These are phyloP conservation scores for Pascua sp. DNA, from an alignment of 1,284 basidiomycete species.

Conservation along the genomic window DNA sequence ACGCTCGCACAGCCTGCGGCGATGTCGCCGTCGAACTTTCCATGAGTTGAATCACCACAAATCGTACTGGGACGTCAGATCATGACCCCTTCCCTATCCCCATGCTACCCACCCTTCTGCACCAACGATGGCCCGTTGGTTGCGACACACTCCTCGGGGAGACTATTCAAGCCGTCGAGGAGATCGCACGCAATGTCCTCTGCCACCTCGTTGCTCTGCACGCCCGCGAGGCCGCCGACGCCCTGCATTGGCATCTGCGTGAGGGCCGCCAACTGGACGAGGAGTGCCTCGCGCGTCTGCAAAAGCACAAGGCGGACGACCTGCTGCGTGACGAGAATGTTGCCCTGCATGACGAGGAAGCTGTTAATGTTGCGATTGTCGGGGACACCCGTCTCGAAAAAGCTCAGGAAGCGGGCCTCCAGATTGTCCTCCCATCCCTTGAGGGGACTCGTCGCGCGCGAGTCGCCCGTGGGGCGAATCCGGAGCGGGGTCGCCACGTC, in stretches of 20 bases:
- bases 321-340: slow-evolving; percentile 44
- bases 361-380: slow-evolving; percentile 29
- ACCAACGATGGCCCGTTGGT: slow-evolving; percentile 44
- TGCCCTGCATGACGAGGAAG: slow-evolving; percentile 40
- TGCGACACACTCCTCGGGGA: slow-evolving; percentile 40
- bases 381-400: slow-evolving; percentile 25
- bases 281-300: slow-evolving; percentile 34
- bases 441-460: slow-evolving; percentile 24
- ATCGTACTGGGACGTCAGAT: slow-evolving; percentile 29
- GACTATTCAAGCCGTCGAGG: slow-evolving; percentile 38
- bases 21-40: slow-evolving; percentile 26
- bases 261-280: slow-evolving; percentile 28
- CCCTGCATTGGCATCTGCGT: slow-evolving; percentile 34
- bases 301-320: slow-evolving; percentile 39
- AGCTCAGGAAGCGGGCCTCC: slow-evolving; percentile 31
- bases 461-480: slow-evolving; percentile 29
- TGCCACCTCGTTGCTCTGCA: slow-evolving; percentile 27
- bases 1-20: slow-evolving; percentile 30
- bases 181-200: slow-evolving; percentile 42
- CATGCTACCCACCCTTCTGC: slow-evolving; percentile 31
- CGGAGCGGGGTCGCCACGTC: slow-evolving; percentile 28
- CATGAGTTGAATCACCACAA: slow-evolving; percentile 44
- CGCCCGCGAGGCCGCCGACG: slow-evolving; percentile 24
- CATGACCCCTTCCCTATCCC: background rate
- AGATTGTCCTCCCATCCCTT: slow-evolving; percentile 40